Conservation (phyloP, 2,329 filamentous ascomycete species). For the Venturia pyrina region DNA sequence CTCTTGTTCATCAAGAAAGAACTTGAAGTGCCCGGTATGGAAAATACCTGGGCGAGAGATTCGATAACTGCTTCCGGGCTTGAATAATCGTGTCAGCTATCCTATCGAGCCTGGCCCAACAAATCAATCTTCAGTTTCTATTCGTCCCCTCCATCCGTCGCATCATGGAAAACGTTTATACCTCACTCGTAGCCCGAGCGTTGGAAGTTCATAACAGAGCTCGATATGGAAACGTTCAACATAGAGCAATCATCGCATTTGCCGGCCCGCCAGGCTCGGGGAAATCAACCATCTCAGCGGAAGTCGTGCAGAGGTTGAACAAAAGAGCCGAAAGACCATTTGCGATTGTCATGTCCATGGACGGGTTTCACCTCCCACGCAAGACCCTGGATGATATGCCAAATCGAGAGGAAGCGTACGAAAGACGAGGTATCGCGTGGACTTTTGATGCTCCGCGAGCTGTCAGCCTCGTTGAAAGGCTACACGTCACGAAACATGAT, state of each 20-base stretch:
- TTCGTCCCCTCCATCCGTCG: not conserved
- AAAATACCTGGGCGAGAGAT: not conserved
- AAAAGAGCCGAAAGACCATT: slow-evolving; percentile 42
- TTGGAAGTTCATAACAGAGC: not conserved
- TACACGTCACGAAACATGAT: slow-evolving; percentile 38
- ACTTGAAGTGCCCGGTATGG: not conserved
- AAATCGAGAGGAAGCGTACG: slow-evolving; percentile 64
- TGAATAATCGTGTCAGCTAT: not conserved
- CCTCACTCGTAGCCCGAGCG: not conserved
- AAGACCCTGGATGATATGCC: slow-evolving; percentile 73
- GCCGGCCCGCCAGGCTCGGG: slow-evolving; percentile 84
- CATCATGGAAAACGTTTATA: slow-evolving; percentile 4
- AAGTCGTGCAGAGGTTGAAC: slow-evolving; percentile 60
- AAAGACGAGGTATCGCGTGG: slow-evolving; percentile 79
- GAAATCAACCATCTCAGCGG: slow-evolving; percentile 71
- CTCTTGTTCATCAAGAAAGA: not conserved
- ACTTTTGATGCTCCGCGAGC: slow-evolving; percentile 83
- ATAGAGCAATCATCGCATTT: slow-evolving; percentile 51
- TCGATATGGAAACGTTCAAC: not conserved
- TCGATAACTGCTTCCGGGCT: not conserved
- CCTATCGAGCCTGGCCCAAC: not conserved
- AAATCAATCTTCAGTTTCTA: not conserved
- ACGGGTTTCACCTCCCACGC: slow-evolving; percentile 86
- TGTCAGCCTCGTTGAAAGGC: slow-evolving; percentile 51
- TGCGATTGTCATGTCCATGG: slow-evolving; percentile 79